Base-by-base conservation (phyloP, 2,329 filamentous ascomycete species). In the Zalaria sp. region DNA sequence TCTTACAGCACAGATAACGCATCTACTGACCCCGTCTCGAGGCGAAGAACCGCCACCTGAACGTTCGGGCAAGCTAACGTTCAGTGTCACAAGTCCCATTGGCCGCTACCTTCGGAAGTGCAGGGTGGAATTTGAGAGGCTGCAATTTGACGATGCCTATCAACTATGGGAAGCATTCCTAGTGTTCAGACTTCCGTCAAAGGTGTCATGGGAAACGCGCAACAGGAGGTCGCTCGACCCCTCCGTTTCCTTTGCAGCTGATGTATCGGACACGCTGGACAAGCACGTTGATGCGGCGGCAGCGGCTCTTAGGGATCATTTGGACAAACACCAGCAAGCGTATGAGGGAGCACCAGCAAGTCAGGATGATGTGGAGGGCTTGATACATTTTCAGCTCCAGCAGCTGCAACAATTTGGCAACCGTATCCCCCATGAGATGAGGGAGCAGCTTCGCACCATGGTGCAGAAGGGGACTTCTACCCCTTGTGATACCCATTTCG, bases 361-460 rank as follows among this genome's bases (percentile, higher is more conserved):
- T 59, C 78, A 77, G 0, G 80, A 89, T 50, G 86, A 93, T 54
- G 69, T 91, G 5, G 84, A 93, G 56, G 75, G 75, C 27, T 65
- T 95, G 27, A 64, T 96, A 18, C 85, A 93, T 50, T 93, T 91
- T 51, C 88, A 94, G 55, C 80, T 96, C 32, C 80, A 84, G 48
- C 79, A 86, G 57, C 77, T 95, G 64, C 88, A 95, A 57, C 83
- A 77, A 57, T 75, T 82, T 49, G 89, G 89, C 6, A 81, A 75
- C 45, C 74, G 89, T 51, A 75, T 95, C 34, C 83, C 89, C 0
- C 64, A 78, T 10, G 77, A 79, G 40, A 78, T 94, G 59, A 79
- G 77, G 43, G 64, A 69, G n/a, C 76, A 81, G 47, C 77, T 95
- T 40, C 37, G 31, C 31, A 69, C 71, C 38, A 73, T 93, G 51